Percentiles rank a stretch among this genome's conserved stretches.
phyloP scores from a whole-genome alignment of 2,329 filamentous ascomycete species.

The Keithomyces neogunnii region DNA sequence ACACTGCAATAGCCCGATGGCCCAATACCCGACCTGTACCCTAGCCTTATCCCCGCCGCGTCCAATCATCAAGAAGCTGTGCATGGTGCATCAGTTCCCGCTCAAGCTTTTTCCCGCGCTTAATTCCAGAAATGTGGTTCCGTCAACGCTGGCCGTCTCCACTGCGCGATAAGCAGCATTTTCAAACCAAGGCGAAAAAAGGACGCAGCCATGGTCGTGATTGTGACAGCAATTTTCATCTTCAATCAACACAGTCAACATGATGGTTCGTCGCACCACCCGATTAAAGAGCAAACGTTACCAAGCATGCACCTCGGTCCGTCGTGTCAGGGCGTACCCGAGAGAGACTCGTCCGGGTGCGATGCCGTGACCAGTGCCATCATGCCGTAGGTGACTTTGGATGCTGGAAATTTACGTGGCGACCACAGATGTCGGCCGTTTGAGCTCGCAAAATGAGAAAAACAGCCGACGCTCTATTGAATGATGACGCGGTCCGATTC shows the following conservation, averaged over 20 bases:
- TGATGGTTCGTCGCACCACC: constrained; percentile 48
- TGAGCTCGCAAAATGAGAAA: constrained; percentile 56
- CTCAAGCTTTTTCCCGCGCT: no score
- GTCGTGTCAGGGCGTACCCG: background rate
- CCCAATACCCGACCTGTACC: no score
- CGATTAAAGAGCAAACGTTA: no score
- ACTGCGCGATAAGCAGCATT: no score
- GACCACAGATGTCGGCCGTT: constrained; percentile 51
- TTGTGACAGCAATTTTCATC: constrained; percentile 24
- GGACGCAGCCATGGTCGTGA: background rate
- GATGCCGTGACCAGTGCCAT: constrained; percentile 50
- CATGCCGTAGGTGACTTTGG: constrained; percentile 49
- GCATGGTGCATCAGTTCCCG: no score
- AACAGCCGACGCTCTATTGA: constrained; percentile 53
- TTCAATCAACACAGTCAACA: constrained; percentile 52
- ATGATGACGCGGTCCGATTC: constrained; percentile 58
- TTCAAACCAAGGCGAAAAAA: no score
- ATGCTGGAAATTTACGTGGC: constrained; percentile 45
- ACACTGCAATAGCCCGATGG: no score
- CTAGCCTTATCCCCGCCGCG: no score
- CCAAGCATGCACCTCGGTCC: no score
- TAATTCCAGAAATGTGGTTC: no score
- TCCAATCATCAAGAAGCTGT: no score
- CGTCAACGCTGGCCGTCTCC: no score
- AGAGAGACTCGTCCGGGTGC: constrained; percentile 52